Conservation (phyloP, 441 rosid genomes). For the Adansonia madagascariensis region DNA sequence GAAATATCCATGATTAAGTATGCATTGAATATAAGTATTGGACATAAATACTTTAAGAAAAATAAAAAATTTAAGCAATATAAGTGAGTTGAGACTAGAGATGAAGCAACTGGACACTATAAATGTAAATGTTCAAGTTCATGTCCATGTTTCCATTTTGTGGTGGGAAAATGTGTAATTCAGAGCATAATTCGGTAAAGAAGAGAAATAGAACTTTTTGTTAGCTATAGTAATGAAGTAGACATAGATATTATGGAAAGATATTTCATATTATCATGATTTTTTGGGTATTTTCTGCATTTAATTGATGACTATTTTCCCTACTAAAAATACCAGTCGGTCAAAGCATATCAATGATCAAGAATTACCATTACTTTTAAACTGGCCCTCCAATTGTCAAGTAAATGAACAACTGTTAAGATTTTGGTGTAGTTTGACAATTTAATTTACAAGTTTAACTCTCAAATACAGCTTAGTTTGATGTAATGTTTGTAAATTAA, state of each 20-base stretch:
- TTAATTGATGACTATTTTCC: neutral
- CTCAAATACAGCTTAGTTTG: neutral
- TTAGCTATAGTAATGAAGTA: neutral
- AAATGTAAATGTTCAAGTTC: no score
- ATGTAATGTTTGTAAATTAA: no score
- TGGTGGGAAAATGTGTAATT: constrained; percentile 12
- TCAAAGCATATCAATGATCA: neutral
- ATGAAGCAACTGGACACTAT: no score
- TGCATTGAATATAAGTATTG: no score
- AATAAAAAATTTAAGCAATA: neutral
- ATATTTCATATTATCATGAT: neutral
- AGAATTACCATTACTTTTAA: neutral
- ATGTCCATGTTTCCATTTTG: constrained; percentile 2
- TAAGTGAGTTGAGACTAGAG: neutral
- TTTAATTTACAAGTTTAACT: neutral
- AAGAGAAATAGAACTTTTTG: neutral
- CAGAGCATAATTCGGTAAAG: neutral
- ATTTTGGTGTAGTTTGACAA: neutral
- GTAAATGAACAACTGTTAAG: no score
- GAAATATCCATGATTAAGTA: no score
- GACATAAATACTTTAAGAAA: neutral
- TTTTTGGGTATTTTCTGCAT: neutral
- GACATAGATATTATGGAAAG: neutral
- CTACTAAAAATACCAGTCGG: neutral
- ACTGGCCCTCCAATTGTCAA: no score